Evolutionary conservation across 805 yeast species (phyloP), one percentile per base, ranked within the genome.

Genomic region (Saturnispora besseyi): DNA sequence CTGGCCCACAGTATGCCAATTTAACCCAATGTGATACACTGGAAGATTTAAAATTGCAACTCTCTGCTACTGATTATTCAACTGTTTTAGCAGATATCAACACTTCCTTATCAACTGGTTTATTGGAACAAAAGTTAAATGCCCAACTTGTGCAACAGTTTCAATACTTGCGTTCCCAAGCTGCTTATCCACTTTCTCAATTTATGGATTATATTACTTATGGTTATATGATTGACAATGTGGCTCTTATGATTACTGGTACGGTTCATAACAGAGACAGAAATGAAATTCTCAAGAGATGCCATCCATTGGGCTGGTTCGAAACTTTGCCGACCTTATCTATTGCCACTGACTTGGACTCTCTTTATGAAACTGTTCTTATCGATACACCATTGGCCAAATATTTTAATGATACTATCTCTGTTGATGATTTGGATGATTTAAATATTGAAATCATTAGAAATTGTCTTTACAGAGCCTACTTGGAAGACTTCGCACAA

Each of bases 221-320:
- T 64, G 95, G 97, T 10, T 93, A 95, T 70, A 93, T 93, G 99
- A 95, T 93, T 62, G 99, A 93, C 70, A 93, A 93, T 66, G 96
- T 93, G 37, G 87, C 93, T 24, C 74, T 93, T 62, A 85, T 93
- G 84, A 91, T 93, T 62, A 90, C 97, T 1, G 99, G 99, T 22
- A 89, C 99, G 0, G 78, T 93, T 53, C 99, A 93, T 64, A 95
- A 90, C 62, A 78, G 98, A 61, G 96, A 95, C 67, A 81, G 87
- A 62, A 69, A 80, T 40, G 99, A 93, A 62, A 84, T 95, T 47
- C 75, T 93, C 61, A 81, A 81, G 52, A 82, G 96, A 64, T 89
- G 96, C 65, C 96, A 93, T 65, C 99, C 99, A 0, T 74, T 93
- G 59, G 99, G 99, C 42, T 90, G 97, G 96, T 93, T 93, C 62